Base-by-base conservation (phyloP, 1,284 basidiomycete species). In the Sanghuangporus sanghuang region DNA sequence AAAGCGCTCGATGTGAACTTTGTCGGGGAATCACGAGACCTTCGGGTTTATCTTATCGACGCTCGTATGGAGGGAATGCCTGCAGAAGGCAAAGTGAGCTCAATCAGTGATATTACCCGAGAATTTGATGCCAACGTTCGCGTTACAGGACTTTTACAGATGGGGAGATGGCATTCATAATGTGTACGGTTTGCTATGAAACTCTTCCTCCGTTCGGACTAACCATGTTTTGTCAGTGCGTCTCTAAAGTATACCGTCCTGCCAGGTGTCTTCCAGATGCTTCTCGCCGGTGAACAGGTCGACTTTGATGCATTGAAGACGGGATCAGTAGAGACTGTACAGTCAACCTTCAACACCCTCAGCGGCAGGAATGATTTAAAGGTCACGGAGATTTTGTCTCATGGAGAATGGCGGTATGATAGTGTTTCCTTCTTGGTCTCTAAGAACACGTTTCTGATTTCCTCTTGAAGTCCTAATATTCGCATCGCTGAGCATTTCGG, bases 1-100 rank as follows among this genome's bases (percentile, higher is more conserved):
- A 81, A 82, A 63, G 71, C 73, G 32, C 73, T 81, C 8, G 77
- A 77, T 0, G 66, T 82, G 32, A 65, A 72, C 0, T 83, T 84
- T 64, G 62, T 79, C 1, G 83, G 82, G 0, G 78, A 84, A 63
- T 77, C 75, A 0, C 71, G 69, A 44, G 69, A 71, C 5, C 68
- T 16, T 6, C 57, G 46, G 46, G 76, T 39, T 67, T 59, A 59
- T 46, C 35, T 64, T 7, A 57, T 53, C 1, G 63, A 64, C 32
- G 53, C 53, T 23, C 21, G 42, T 12, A 46, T 64, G 2, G 36
- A 64, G 18, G 40, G 61, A 36, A 18, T 58, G 4, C 39, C 27
- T 27, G 27, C 40, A 18, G 52, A 58, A 35, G 14, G 14, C n/a
- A 50, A 50, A 27, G 39, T 36, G n/a, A 32, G 32, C 12, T 27